A percentile compares a stretch with the other conserved stretches of the same genome.
phyloP scores from a whole-genome alignment of 768 basidiomycete species.

The Boletus vinaceobasis region DNA sequence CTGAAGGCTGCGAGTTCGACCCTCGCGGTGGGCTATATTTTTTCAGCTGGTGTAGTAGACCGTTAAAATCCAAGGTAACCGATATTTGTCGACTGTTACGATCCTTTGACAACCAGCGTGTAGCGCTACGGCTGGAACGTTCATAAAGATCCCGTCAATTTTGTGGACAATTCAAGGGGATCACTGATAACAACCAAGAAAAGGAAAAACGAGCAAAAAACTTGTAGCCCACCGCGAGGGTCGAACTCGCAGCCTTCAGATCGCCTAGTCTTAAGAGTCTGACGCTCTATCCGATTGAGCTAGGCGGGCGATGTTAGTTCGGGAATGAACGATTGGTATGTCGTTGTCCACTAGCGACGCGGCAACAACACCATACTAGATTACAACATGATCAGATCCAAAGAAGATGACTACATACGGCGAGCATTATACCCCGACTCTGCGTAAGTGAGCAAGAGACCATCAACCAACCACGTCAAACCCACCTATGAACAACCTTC shows the following conservation, averaged over 20 bases:
- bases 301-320: conserved; percentile 44
- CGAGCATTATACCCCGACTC: conserved; percentile 28
- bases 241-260: conserved; percentile 65
- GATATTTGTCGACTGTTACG: background rate
- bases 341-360: background rate
- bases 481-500: conserved; percentile 53
- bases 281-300: conserved; percentile 69
- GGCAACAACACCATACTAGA: background rate
- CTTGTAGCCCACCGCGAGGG: conserved; percentile 58
- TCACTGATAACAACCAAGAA: background rate
- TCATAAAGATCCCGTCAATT: background rate
- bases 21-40: conserved; percentile 73
- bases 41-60: background rate
- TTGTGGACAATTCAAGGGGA: background rate
- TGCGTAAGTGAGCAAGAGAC: conserved; percentile 8
- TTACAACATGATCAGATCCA: conserved; percentile 1
- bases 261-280: conserved; percentile 52
- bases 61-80: background rate
- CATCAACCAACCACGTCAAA: background rate
- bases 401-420: background rate
- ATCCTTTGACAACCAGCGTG: background rate
- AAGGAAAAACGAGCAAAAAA: too few species aligned
- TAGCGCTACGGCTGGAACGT: background rate
- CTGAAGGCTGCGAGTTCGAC: conserved; percentile 86
- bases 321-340: too few species aligned